Conservation (phyloP, 257 asterid genomes). For the Solanum etuberosum region DNA sequence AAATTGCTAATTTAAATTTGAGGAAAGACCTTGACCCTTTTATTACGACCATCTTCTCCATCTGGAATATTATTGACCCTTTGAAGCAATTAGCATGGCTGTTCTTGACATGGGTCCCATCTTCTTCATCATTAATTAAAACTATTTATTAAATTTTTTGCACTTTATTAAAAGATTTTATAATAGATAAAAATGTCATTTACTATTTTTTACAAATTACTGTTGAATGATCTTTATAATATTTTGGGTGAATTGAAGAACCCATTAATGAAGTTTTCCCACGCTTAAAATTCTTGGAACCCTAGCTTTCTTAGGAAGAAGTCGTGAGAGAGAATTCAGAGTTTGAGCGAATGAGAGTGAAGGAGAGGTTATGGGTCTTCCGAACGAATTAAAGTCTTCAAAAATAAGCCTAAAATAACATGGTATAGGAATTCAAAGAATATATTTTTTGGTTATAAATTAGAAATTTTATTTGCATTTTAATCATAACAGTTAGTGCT, state of each 20-base stretch:
- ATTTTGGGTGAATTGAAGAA: neutral
- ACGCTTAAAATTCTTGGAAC: no score
- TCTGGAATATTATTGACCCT: neutral
- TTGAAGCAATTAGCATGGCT: neutral
- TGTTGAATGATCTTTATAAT: neutral
- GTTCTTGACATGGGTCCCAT: neutral
- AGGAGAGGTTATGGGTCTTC: no score
- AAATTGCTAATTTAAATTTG: neutral
- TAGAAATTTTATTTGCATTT: no score
- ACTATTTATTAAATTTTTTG: neutral
- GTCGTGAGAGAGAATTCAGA: no score
- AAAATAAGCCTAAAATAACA: no score
- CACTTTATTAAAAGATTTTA: neutral
- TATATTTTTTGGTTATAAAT: no score
- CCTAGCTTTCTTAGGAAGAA: no score
- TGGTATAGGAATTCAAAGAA: no score
- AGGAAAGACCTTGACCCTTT: constrained; percentile 9
- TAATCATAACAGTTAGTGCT: no score
- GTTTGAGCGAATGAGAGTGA: no score
- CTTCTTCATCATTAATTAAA: neutral
- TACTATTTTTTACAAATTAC: neutral
- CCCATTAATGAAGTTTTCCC: no score
- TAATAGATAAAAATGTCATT: neutral
- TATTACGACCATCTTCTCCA: constrained; percentile 22
- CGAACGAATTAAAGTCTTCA: no score